phyloP scores from a whole-genome alignment of 2,329 filamentous ascomycete genomes.

The Boeremia lycopersici region DNA sequence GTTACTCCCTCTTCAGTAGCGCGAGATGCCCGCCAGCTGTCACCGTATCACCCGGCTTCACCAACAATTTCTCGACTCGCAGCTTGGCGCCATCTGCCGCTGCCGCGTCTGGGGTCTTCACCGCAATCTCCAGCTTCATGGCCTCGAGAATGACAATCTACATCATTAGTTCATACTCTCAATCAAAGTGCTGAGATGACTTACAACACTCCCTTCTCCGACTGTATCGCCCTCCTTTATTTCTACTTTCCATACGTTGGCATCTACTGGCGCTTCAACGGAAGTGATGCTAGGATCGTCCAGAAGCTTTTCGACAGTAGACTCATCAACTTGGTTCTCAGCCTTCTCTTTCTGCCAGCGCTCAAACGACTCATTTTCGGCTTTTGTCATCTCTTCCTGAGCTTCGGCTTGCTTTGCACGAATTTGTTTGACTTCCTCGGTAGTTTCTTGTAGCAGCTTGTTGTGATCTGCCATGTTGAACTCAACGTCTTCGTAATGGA shows the following conservation, averaged over 20 bases:
- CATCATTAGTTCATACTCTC: slow-evolving; percentile 1
- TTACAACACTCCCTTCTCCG: slow-evolving; percentile 41
- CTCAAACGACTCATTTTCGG: slow-evolving; percentile 53
- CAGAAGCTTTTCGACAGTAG: slow-evolving; percentile 57
- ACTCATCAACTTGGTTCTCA: slow-evolving; percentile 53
- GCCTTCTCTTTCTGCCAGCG: slow-evolving; percentile 53
- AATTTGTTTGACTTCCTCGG: slow-evolving; percentile 56
- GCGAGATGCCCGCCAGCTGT: slow-evolving; percentile 45
- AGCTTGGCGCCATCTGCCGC: slow-evolving; percentile 21
- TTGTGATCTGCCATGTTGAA: slow-evolving; percentile 65
- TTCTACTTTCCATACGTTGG: slow-evolving; percentile 55
- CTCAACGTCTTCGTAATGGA: slow-evolving; percentile 55
- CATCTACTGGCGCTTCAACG: slow-evolving; percentile 53
- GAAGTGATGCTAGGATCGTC: slow-evolving; percentile 49
- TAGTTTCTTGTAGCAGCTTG: slow-evolving; percentile 52
- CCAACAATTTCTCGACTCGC: slow-evolving; percentile 50
- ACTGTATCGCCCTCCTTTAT: slow-evolving; percentile 47
- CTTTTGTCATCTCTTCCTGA: slow-evolving; percentile 56
- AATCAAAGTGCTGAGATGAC: background rate
- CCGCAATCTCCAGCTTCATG: slow-evolving; percentile 56
- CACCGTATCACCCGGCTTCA: slow-evolving; percentile 50
- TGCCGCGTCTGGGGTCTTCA: slow-evolving; percentile 44
- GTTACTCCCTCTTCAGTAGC: slow-evolving; percentile 21
- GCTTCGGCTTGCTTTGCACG: slow-evolving; percentile 54
- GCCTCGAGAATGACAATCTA: slow-evolving; percentile 53